Base-by-base conservation (phyloP, 352 stramenopile species). In the Elongisporangium prolatum region DNA sequence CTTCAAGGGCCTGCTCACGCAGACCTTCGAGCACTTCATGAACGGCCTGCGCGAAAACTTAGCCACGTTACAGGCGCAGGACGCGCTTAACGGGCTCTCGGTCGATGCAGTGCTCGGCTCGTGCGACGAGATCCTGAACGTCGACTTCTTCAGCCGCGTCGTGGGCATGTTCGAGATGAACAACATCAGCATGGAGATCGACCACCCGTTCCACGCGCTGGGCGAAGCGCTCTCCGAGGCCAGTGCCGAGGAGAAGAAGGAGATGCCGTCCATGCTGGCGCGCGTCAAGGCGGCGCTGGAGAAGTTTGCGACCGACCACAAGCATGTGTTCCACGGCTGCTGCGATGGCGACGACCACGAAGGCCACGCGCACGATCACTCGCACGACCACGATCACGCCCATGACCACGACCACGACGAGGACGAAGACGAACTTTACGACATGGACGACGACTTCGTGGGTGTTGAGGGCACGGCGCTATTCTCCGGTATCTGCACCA, bases 121-220 rank as follows among this genome's bases (percentile, higher is more conserved):
- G 49, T 86, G 69, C 56, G 69, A 75, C 13, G 74, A 79, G 13
- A 55, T 92, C 4, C 38, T 97, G 21, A 86, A 54, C 44, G 56
- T 90, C 17, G 84, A 97, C 24, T 95, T 88, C 59, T 95, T 98
- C 59, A 86, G 77, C 59, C 69, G 75, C 37, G 67, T 98, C 14
- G 87, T 99, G 54, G 96, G 96, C 50, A 97, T 97, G 78, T 98
- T 98, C 68, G 95, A 98, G 77, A 97, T 98, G 78, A 99, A 98
- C 80, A 97, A 97, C 76, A 92, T 98, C 57, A 96, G 93, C 50
- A 85, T 98, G 68, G 82, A 97, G 72, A 83, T 91, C 57, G 79
- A 90, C 61, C 84, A 97, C 73, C 81, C 89, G 37, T 84, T 90
- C 65, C 75, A 86, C 56, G 82, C 81, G 34, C 60, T 91, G 11